Base-by-base conservation (phyloP, 768 basidiomycete genomes). In the Lactarius evosmus region DNA sequence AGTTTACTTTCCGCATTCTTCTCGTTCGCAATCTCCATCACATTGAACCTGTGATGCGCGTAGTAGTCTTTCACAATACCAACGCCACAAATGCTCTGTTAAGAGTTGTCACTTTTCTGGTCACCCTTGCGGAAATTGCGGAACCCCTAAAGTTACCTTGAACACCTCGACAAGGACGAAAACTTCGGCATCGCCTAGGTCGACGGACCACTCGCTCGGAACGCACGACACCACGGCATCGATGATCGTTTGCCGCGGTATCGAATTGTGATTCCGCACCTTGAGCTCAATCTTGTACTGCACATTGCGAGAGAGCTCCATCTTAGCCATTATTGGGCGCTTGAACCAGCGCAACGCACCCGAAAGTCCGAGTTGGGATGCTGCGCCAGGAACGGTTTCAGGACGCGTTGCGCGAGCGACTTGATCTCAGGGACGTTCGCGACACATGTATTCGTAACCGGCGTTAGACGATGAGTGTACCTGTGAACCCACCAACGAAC, bases 261-360 rank as follows among this genome's bases (percentile, higher is more conserved):
- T 72, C 6, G 84, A 86, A n/a, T 79, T 87, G 66, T 93, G 91
- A 70, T 93, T 92, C 46, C 91, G 83, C 33, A 87, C 74, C 56
- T 86, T 81, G 56, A 91, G 70, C 69, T 93, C 91, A 40, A 93
- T 84, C 73, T 93, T 93, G 77, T 90, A 94, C 92, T 93, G 63
- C 46, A 32, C 3, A 11, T n/a, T n/a, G 16, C 17, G 9, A 53
- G 8, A 40, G 25, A n/a, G 2, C 2, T 12, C 4, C n/a, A 44
- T 46, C 0, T 46, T 22, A 22, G 44, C 22, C 6, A 49, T 49
- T 9, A n/a, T 8, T n/a, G 16, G 17, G 38, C 16, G 36, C 5
- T 1, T 11, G 17, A 12, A 14, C 16, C 17, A 22, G 25, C 14
- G 29, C 49, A 44, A 71, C 78, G 59, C 72, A 85, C 88, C 55